A percentile compares a stretch with the other conserved stretches of the same genome.
phyloP scores from a whole-genome alignment of 352 stramenopile species.

The Phytophthora tubulina region DNA sequence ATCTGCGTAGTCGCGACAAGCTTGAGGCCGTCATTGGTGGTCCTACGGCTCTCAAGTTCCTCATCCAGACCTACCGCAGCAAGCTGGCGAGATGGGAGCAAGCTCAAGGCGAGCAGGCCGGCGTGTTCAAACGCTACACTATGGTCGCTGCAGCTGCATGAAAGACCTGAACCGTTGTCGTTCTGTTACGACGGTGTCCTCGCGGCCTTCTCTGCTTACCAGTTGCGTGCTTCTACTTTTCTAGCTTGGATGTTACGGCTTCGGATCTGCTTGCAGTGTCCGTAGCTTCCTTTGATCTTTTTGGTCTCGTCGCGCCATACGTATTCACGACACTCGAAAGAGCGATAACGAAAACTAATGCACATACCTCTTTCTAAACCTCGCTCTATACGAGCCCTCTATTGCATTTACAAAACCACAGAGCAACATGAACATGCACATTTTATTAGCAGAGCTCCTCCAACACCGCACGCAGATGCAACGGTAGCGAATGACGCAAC shows the following conservation, averaged over 20 bases:
- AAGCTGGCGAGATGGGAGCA: conserved; percentile 79
- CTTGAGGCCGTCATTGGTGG: conserved; percentile 84
- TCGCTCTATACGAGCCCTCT: conserved; percentile 2
- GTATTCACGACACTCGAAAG: conserved; percentile 15
- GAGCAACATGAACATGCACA: not conserved
- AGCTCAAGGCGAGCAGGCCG: conserved; percentile 63
- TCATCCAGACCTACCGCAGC: conserved; percentile 80
- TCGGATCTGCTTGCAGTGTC: conserved; percentile 16
- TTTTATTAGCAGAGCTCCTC: conserved; percentile 45
- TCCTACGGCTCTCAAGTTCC: conserved; percentile 75
- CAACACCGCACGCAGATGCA: conserved; percentile 52
- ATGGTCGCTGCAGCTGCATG: conserved; percentile 69
- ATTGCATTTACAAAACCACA: conserved; percentile 18
- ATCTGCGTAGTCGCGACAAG: conserved; percentile 83
- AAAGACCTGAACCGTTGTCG: conserved; percentile 25
- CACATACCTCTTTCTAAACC: conserved; percentile 13
- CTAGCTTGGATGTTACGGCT: conserved; percentile 14
- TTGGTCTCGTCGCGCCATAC: conserved; percentile 16
- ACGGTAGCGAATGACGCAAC: conserved; percentile 57
- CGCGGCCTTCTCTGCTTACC: conserved; percentile 9
- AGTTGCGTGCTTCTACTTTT: conserved; percentile 15
- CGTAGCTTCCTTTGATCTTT: conserved; percentile 16
- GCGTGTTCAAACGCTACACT: conserved; percentile 76
- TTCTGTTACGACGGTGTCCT: conserved; percentile 21
- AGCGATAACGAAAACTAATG: conserved; percentile 33